These are phyloP conservation scores for Leccinum rimulosum DNA, from an alignment of 768 basidiomycete genomes.

Conservation along the genomic window DNA sequence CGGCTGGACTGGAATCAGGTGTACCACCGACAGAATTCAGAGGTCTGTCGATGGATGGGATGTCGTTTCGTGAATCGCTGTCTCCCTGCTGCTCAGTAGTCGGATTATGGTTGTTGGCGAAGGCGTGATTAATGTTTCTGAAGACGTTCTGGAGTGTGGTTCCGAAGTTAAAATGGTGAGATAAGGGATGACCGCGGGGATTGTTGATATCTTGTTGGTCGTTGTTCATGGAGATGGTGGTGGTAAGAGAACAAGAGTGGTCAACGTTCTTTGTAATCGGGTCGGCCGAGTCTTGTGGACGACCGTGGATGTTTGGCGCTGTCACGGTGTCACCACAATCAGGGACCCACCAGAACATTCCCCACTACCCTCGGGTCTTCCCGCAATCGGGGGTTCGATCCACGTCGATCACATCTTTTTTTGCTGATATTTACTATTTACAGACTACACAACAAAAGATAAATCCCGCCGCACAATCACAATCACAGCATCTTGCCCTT, in stretches of 20 bases:
- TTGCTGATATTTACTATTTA: too few relatives aligned
- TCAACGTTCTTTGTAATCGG: slow-evolving; percentile 8
- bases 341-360: slow-evolving; percentile 34
- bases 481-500: slow-evolving; percentile 34
- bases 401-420: slow-evolving; percentile 1
- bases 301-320: background rate
- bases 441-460: background rate
- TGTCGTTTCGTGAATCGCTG: background rate
- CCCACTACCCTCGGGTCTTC: background rate
- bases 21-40: background rate
- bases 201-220: slow-evolving; percentile 10
- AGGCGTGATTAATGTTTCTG: slow-evolving; percentile 33
- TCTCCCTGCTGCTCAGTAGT: background rate
- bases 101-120: slow-evolving; percentile 11
- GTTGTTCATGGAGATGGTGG: slow-evolving; percentile 23
- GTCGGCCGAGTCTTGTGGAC: background rate
- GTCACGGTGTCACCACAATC: slow-evolving; percentile 11
- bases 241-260: slow-evolving; percentile 20
- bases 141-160: slow-evolving; percentile 30
- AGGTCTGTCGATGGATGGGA: slow-evolving; percentile 5
- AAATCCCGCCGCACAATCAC: slow-evolving; percentile 17
- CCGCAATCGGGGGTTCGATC: slow-evolving; percentile 14
- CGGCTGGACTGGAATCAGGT: slow-evolving; percentile 3
- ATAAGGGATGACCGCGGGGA: slow-evolving; percentile 10
- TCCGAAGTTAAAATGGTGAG: slow-evolving; percentile 21